Evolutionary conservation across 164 flowering plant species (phyloP).

Genomic region (Piper betle): DNA sequence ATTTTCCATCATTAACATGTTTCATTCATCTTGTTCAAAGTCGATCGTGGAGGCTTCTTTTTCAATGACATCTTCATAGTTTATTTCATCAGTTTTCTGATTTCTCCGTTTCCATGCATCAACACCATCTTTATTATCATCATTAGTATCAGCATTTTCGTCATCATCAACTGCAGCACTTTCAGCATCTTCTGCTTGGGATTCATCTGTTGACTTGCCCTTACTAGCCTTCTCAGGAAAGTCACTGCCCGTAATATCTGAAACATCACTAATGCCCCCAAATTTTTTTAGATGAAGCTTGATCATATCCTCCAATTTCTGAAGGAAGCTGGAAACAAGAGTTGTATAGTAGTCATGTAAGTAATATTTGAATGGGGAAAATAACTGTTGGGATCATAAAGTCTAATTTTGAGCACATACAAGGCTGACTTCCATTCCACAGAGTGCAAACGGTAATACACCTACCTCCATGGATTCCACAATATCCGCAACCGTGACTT

Average conservation of each 20-base stretch:
- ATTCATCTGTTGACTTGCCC: slow-evolving; percentile 11
- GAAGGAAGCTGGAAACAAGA: slow-evolving; percentile 23
- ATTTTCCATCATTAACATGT: slow-evolving; percentile 18
- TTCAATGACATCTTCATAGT: slow-evolving; percentile 58
- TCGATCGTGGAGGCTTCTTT: slow-evolving; percentile 19
- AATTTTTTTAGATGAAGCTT: slow-evolving; percentile 44
- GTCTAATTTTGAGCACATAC: slow-evolving; percentile 60
- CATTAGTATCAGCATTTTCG: slow-evolving; percentile 16
- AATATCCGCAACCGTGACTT: slow-evolving; percentile 61
- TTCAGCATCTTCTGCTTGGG: slow-evolving; percentile 12
- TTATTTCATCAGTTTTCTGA: slow-evolving; percentile 63
- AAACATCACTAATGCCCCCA: slow-evolving; percentile 46
- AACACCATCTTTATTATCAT: slow-evolving; percentile 46
- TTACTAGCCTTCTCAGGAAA: slow-evolving; percentile 27
- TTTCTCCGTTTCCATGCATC: slow-evolving; percentile 48
- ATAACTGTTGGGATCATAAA: slow-evolving; percentile 33
- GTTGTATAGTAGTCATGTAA: slow-evolving; percentile 32
- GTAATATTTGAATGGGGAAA: slow-evolving; percentile 34
- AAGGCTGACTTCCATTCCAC: slow-evolving; percentile 17
- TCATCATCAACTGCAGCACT: slow-evolving; percentile 24
- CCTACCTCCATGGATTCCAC: slow-evolving; percentile 60
- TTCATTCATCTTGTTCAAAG: slow-evolving; percentile 24
- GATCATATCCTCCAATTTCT: slow-evolving; percentile 57
- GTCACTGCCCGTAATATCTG: slow-evolving; percentile 11
- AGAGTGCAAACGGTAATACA: slow-evolving; percentile 30